These are phyloP conservation scores for Gomphus bonarii DNA, from an alignment of 1,284 basidiomycete genomes.

Conservation along the genomic window DNA sequence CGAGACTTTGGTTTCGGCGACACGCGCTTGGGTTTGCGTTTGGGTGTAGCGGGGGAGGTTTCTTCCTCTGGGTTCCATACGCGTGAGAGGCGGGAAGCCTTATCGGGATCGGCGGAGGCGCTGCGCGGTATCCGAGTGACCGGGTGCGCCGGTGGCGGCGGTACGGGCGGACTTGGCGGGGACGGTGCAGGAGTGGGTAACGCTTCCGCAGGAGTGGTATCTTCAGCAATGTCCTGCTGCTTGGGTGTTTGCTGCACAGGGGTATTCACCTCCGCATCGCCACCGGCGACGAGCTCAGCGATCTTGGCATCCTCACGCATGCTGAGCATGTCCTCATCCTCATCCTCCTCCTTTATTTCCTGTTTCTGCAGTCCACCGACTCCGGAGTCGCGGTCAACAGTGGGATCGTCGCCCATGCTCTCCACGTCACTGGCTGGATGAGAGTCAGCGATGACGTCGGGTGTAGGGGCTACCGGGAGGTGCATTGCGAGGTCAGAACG, in stretches of 20 bases:
- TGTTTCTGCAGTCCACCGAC: conserved; percentile 17
- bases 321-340: conserved; percentile 18
- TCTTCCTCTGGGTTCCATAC: conserved; percentile 26
- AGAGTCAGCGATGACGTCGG: conserved; percentile 18
- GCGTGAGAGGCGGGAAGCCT: conserved; percentile 43
- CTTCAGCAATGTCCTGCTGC: not conserved
- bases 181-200: conserved; percentile 12
- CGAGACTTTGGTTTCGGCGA: conserved; percentile 18
- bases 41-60: conserved; percentile 21
- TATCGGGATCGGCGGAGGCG: conserved; percentile 65
- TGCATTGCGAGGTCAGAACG: conserved; percentile 76
- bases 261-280: not conserved
- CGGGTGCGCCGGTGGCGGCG: not conserved
- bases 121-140: conserved; percentile 48
- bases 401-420: conserved; percentile 21
- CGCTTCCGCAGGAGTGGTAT: not conserved
- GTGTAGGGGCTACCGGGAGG: conserved; percentile 22
- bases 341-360: conserved; percentile 23
- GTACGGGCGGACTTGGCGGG: conserved; percentile 4
- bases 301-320: conserved; percentile 7
- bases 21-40: conserved; percentile 36
- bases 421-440: conserved; percentile 16
- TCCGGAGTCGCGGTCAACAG: conserved; percentile 18
- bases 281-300: conserved; percentile 7
- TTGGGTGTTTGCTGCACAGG: not conserved